Percentiles rank a stretch among this genome's conserved stretches.
Conservation (phyloP, 2,329 filamentous ascomycete genomes). For the Trichoderma arundinaceum region DNA sequence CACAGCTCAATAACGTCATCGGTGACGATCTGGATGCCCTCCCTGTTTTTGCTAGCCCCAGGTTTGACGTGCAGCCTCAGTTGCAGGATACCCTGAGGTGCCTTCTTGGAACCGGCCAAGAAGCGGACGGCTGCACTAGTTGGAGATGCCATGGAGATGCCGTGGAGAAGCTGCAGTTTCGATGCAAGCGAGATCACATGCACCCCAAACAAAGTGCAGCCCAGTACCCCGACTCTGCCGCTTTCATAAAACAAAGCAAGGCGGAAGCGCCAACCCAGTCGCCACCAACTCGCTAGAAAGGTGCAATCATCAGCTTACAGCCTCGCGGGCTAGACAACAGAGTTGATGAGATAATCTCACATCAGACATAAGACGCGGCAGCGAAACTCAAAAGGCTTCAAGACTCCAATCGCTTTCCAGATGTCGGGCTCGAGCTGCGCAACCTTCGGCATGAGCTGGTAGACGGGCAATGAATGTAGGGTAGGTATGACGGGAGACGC, state of each 20-base stretch:
- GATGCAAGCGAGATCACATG: slow-evolving; percentile 12
- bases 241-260: slow-evolving; percentile 1
- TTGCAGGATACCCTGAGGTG: slow-evolving; percentile 55
- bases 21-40: slow-evolving; percentile 64
- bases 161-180: slow-evolving; percentile 31
- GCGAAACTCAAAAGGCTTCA: slow-evolving; percentile 15
- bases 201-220: neutral
- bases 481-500: slow-evolving; percentile 10
- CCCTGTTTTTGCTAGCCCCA: slow-evolving; percentile 63
- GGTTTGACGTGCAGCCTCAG: slow-evolving; percentile 72
- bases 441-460: neutral
- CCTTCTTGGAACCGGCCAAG: slow-evolving; percentile 54
- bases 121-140: slow-evolving; percentile 52
- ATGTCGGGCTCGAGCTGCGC: neutral
- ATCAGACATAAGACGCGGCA: slow-evolving; percentile 17
- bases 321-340: neutral
- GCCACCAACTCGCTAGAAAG: slow-evolving; percentile 18
- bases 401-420: slow-evolving; percentile 14
- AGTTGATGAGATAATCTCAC: slow-evolving; percentile 30
- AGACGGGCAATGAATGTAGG: slow-evolving; percentile 8
- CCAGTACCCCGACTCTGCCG: slow-evolving; percentile 2
- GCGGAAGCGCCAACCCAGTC: slow-evolving; percentile 3
- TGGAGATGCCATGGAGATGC: slow-evolving; percentile 40
- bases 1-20: slow-evolving; percentile 66
- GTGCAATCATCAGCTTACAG: slow-evolving; percentile 27